phyloP scores from a whole-genome alignment of 192 early-diverging fungal species.

The Podila verticillata region DNA sequence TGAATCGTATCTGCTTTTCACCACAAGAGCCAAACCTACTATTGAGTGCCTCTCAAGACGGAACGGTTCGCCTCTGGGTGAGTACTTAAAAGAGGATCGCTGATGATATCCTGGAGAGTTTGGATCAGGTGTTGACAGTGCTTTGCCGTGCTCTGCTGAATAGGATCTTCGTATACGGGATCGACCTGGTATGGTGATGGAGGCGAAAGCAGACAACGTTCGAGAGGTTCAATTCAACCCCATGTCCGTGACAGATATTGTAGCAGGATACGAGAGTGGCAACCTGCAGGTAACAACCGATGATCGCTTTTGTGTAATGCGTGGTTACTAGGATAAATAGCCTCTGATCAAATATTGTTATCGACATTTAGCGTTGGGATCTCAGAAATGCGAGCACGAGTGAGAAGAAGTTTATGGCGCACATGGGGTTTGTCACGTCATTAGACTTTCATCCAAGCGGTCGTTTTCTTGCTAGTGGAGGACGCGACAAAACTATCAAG shows the following conservation, averaged over 20 bases:
- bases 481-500: conserved; percentile 81
- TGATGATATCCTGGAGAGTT: neutral
- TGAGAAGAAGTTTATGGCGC: conserved; percentile 75
- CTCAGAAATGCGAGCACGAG: conserved; percentile 68
- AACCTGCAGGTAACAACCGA: conserved; percentile 65
- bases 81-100: neutral
- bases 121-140: too few relatives aligned
- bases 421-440: conserved; percentile 75
- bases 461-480: conserved; percentile 75
- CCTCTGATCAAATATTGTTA: neutral
- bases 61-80: conserved; percentile 82
- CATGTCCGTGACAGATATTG: conserved; percentile 67
- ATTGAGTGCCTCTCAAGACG: conserved; percentile 82
- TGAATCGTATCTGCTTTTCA: conserved; percentile 84
- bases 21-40: conserved; percentile 71
- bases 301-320: neutral
- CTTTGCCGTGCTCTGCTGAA: too few relatives aligned
- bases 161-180: conserved; percentile 71
- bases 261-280: conserved; percentile 85
- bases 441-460: conserved; percentile 84
- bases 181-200: conserved; percentile 65
- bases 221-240: conserved; percentile 85
- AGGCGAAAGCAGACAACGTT: conserved; percentile 80
- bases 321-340: neutral
- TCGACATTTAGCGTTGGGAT: conserved; percentile 69